Conservation (phyloP, 257 asterid genomes). For the Misopates orontium region DNA sequence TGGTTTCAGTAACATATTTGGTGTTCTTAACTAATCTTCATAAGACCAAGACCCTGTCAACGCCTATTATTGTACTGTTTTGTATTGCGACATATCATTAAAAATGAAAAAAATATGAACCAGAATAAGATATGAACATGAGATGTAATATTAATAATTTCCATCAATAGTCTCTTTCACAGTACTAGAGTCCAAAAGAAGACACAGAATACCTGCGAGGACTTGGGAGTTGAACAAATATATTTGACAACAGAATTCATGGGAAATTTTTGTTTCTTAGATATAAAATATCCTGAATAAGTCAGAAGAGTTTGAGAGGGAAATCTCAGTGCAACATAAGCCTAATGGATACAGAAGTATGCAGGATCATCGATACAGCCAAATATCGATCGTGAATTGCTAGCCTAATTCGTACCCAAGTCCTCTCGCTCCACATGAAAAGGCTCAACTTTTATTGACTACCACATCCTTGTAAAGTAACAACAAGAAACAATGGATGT, state of each 20-base stretch:
- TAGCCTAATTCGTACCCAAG: too few species aligned
- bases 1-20: slow-evolving; percentile 40
- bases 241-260: background rate
- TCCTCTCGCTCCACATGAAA: too few species aligned
- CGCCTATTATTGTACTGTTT: background rate
- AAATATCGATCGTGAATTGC: too few species aligned
- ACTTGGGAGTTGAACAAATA: background rate
- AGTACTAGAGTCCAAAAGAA: background rate
- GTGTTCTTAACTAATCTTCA: background rate
- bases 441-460: too few species aligned
- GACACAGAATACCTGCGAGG: background rate
- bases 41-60: slow-evolving; percentile 22
- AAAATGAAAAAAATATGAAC: too few species aligned
- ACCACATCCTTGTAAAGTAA: too few species aligned
- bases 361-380: too few species aligned
- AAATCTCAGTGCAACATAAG: too few species aligned
- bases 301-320: background rate
- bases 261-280: background rate
- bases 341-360: too few species aligned
- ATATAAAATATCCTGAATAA: background rate
- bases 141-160: background rate
- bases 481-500: too few species aligned
- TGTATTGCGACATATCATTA: too few species aligned
- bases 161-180: background rate
- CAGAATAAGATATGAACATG: background rate